phyloP scores from a whole-genome alignment of 805 yeast genomes.

The Tetrapisispora phaffii region DNA sequence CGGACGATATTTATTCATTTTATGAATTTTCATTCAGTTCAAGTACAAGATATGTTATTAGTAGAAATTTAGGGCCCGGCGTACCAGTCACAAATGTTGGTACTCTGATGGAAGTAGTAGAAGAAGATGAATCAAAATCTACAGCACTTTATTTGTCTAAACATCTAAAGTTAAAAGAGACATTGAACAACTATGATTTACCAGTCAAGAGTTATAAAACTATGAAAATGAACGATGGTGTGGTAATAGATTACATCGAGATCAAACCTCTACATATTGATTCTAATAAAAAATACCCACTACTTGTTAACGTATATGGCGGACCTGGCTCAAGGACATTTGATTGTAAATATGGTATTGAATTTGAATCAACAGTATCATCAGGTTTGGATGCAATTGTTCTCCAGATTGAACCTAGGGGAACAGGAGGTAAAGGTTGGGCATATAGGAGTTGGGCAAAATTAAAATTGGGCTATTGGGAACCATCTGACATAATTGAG shows the following conservation, averaged over 20 bases:
- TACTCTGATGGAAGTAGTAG: constrained; percentile 8
- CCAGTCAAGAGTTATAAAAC: constrained; percentile 38
- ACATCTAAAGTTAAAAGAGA: constrained; percentile 7
- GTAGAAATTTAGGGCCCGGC: constrained; percentile 20
- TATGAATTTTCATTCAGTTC: constrained; percentile 46
- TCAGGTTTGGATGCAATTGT: constrained; percentile 52
- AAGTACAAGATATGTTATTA: constrained; percentile 39
- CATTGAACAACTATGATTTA: constrained; percentile 32
- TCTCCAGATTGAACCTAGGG: constrained; percentile 66
- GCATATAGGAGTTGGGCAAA: constrained; percentile 46
- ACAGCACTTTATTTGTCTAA: constrained; percentile 11
- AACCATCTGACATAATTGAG: constrained; percentile 55
- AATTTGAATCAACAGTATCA: constrained; percentile 50
- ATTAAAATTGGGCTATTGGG: constrained; percentile 60
- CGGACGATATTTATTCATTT: constrained; percentile 15
- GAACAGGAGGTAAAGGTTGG: constrained; percentile 79
- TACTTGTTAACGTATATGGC: constrained; percentile 62
- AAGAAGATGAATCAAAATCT: constrained; percentile 4
- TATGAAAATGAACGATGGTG: constrained; percentile 33
- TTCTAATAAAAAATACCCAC: constrained; percentile 42
- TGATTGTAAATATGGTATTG: constrained; percentile 37
- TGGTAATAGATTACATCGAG: constrained; percentile 45
- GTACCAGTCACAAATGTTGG: constrained; percentile 23
- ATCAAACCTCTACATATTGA: constrained; percentile 51
- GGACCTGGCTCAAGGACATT: constrained; percentile 72